Conservation (phyloP, 2,329 filamentous ascomycete species). For the Talaromyces piceae region DNA sequence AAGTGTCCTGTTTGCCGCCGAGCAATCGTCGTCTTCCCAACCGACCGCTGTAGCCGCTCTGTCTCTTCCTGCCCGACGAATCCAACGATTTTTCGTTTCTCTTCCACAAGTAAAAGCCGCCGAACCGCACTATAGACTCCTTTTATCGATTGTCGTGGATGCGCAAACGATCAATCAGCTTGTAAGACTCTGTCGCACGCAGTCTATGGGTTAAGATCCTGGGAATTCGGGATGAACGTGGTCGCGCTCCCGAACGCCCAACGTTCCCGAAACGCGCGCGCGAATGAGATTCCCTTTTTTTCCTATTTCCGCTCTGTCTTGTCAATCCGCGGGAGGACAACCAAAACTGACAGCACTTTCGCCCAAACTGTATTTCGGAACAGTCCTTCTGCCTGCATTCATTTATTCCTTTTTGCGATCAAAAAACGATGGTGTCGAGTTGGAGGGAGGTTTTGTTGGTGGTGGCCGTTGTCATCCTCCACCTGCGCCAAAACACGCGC, state of each 20-base stretch:
- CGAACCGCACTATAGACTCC: background rate
- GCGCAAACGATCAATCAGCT: background rate
- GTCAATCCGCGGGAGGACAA: too few species aligned
- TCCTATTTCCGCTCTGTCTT: too few species aligned
- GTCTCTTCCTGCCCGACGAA: background rate
- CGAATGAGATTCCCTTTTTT: background rate
- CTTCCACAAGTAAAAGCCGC: background rate
- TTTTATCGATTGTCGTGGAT: background rate
- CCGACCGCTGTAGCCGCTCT: background rate
- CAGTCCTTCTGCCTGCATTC: background rate
- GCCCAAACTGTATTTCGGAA: background rate
- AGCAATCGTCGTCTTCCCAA: background rate
- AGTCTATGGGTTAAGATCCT: too few species aligned
- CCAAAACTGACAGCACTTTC: background rate
- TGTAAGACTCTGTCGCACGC: background rate
- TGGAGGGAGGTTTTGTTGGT: background rate
- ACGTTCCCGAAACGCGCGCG: slow-evolving; percentile 3
- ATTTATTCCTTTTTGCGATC: background rate
- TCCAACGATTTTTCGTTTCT: background rate
- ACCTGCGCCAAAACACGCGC: slow-evolving; percentile 3
- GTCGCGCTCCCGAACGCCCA: slow-evolving; percentile 9
- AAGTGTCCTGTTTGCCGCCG: background rate
- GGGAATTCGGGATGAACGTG: slow-evolving; percentile 4
- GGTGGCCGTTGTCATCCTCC: background rate
- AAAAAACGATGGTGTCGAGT: background rate